phyloP scores from a whole-genome alignment of 2,329 filamentous ascomycete genomes.

The Pestalotiopsis fici region DNA sequence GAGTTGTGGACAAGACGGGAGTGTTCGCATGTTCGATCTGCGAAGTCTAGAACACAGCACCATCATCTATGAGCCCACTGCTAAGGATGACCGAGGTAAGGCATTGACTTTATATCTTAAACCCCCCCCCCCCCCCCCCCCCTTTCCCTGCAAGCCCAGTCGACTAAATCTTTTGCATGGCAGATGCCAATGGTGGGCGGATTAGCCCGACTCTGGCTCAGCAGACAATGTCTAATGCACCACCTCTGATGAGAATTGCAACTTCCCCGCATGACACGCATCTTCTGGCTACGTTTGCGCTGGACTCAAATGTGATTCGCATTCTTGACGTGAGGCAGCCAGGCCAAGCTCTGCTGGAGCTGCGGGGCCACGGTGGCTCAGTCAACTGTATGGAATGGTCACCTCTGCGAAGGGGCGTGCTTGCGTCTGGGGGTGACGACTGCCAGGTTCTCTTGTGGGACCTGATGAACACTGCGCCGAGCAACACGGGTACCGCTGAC shows the following conservation, averaged over 20 bases:
- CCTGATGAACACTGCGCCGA: constrained; percentile 67
- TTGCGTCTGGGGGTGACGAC: constrained; percentile 92
- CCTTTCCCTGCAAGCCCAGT: not conserved
- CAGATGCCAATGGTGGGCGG: constrained; percentile 59
- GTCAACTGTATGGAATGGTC: constrained; percentile 98
- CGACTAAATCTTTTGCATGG: not conserved
- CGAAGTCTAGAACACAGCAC: constrained; percentile 96
- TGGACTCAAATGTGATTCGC: constrained; percentile 88
- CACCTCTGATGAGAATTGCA: constrained; percentile 77
- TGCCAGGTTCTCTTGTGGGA: constrained; percentile 94
- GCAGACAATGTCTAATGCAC: constrained; percentile 75
- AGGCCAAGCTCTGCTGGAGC: constrained; percentile 89
- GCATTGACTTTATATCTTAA: not conserved
- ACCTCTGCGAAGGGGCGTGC: constrained; percentile 78
- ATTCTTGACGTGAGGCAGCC: constrained; percentile 96
- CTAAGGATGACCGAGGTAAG: constrained; percentile 74
- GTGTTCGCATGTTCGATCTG: constrained; percentile 97
- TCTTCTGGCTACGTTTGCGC: constrained; percentile 93
- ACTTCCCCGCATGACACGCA: constrained; percentile 96
- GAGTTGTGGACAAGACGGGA: constrained; percentile 95
- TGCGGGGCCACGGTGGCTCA: constrained; percentile 81
- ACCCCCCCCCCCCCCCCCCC: not conserved
- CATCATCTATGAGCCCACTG: constrained; percentile 96
- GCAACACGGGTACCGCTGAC: constrained; percentile 48
- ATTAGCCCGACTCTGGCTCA: constrained; percentile 76